Evolutionary conservation across 2,329 filamentous ascomycete genomes (phyloP).

Genomic region (Alternaria sp.): DNA sequence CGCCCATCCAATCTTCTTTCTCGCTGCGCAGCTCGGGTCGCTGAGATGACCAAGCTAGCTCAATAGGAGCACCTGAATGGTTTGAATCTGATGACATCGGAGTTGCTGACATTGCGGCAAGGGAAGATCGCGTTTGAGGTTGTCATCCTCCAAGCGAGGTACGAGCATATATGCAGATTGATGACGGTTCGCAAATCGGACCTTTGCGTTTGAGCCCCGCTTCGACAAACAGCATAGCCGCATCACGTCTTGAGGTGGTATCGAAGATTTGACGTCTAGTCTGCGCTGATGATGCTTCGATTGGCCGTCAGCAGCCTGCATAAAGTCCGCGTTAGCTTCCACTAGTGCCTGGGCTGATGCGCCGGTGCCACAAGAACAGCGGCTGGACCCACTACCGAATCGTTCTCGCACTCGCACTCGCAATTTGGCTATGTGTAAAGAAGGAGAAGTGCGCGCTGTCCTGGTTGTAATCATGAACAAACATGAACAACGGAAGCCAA

Average conservation of each 20-base stretch:
- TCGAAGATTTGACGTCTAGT: neutral
- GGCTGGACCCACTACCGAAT: neutral
- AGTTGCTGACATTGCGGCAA: slow-evolving; percentile 7
- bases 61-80: neutral
- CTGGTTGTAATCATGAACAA: neutral
- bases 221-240: neutral
- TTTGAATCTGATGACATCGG: neutral
- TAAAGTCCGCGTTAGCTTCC: slow-evolving; percentile 6
- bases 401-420: neutral
- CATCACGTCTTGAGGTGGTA: neutral
- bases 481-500: neutral
- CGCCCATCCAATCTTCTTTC: slow-evolving; percentile 30
- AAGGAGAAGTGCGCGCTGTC: neutral
- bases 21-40: slow-evolving; percentile 15
- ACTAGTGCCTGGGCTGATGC: neutral
- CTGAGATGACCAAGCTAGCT: slow-evolving; percentile 21
- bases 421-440: neutral
- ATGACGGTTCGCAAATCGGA: slow-evolving; percentile 5
- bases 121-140: neutral
- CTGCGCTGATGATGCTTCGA: neutral
- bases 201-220: neutral
- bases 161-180: slow-evolving; percentile 7
- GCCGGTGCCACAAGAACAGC: neutral
- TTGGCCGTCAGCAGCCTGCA: slow-evolving; percentile 11
- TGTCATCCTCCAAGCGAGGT: neutral